Evolutionary conservation across 257 asterid genomes (phyloP).

Genomic region (Solanum arcanum): DNA sequence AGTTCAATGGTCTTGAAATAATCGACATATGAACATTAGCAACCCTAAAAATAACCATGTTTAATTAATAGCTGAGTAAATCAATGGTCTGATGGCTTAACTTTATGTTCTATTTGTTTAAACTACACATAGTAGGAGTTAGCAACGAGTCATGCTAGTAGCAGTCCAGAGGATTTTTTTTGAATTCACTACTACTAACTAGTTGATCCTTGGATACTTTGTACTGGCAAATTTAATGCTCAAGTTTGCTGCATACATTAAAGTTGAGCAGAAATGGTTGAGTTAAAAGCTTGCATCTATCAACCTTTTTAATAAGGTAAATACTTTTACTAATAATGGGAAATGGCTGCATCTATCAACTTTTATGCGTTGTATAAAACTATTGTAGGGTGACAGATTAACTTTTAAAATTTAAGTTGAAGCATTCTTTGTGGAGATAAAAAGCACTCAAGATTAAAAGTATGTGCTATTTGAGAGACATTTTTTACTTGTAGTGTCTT

Average conservation of each 20-base stretch:
- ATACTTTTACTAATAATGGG: not conserved
- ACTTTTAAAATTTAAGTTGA: not conserved
- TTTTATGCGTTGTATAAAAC: not conserved
- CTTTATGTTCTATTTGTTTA: not conserved
- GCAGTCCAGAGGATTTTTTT: not conserved
- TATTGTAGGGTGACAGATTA: not conserved
- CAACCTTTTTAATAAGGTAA: not conserved
- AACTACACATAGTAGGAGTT: not conserved
- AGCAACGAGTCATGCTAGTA: not conserved
- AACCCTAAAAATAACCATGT: not conserved
- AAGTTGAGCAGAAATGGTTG: not conserved
- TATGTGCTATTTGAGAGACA: not conserved
- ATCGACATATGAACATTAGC: not conserved
- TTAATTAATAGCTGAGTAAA: not conserved
- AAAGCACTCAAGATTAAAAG: not conserved
- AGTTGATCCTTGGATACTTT: not conserved
- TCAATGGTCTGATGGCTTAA: not conserved
- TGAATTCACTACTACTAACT: not conserved
- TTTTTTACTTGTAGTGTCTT: not conserved
- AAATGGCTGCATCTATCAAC: not conserved
- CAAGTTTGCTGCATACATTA: not conserved
- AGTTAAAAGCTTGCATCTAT: not conserved
- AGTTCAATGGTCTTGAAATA: not conserved
- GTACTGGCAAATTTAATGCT: not conserved
- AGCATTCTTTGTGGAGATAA: not conserved